Percentiles rank a stretch among this genome's conserved stretches.
Conservation (phyloP, 1,284 basidiomycete species). For the Ganoderma multipileum region DNA sequence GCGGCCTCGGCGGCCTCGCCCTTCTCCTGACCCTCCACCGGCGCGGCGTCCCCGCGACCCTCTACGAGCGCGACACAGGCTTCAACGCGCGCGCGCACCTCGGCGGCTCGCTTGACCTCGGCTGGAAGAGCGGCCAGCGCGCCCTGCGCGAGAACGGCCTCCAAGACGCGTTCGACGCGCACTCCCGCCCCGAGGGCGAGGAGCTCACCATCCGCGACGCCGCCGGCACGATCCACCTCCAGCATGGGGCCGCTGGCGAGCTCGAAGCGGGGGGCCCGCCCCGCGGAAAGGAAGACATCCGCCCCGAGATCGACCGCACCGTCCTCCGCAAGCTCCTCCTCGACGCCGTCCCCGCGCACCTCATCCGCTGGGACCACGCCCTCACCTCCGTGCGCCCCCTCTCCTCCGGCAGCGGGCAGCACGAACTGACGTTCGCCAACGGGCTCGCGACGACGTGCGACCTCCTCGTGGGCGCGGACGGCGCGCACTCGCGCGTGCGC, state of each 20-base stretch:
- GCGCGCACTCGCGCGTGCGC: conserved; percentile 52
- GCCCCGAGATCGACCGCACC: conserved; percentile 27
- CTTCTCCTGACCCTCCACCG: conserved; percentile 11
- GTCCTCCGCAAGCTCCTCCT: conserved; percentile 24
- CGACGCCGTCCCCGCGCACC: conserved; percentile 17
- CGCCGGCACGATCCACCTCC: conserved; percentile 7
- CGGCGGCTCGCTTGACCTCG: conserved; percentile 27
- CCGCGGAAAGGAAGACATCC: not conserved
- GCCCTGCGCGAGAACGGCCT: conserved; percentile 28
- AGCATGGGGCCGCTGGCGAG: not conserved
- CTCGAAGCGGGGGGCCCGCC: too few relatives aligned
- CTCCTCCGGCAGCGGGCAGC: conserved; percentile 2
- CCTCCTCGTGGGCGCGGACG: conserved; percentile 54
- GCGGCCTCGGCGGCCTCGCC: conserved; percentile 8
- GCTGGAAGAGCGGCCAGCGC: conserved; percentile 23
- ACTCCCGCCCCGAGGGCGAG: conserved; percentile 22
- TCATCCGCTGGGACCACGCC: conserved; percentile 20
- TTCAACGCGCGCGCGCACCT: conserved; percentile 19
- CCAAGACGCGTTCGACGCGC: conserved; percentile 14
- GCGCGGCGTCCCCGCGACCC: conserved; percentile 9
- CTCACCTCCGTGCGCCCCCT: conserved; percentile 9
- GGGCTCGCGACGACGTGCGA: conserved; percentile 10
- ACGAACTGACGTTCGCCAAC: conserved; percentile 24
- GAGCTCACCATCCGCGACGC: conserved; percentile 15
- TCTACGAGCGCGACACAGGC: conserved; percentile 13